Percentiles rank a stretch among this genome's conserved stretches.
Evolutionary conservation across 2,329 filamentous ascomycete species (phyloP).

Genomic region (Verticillium zaregamsianum): DNA sequence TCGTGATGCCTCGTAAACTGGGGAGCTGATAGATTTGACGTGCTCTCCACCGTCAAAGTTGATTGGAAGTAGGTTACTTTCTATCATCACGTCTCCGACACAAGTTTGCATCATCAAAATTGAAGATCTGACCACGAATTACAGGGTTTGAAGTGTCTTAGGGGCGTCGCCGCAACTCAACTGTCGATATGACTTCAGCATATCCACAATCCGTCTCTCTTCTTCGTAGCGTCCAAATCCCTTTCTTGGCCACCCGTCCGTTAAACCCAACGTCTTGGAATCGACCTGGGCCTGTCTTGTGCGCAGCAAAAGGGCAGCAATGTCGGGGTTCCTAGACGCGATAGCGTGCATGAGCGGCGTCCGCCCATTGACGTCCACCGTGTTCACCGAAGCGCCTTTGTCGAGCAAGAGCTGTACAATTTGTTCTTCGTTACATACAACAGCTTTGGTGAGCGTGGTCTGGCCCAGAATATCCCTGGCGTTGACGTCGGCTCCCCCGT

Average conservation of each 20-base stretch:
- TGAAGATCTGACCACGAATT: too few relatives aligned
- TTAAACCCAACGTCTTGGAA: neutral
- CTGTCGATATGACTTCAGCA: neutral
- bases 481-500: neutral
- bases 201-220: neutral
- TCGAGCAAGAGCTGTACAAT: too few relatives aligned
- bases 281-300: neutral
- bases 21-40: too few relatives aligned
- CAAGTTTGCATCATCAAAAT: too few relatives aligned
- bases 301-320: neutral
- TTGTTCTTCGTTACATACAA: too few relatives aligned
- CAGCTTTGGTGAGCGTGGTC: too few relatives aligned
- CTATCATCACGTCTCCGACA: too few relatives aligned
- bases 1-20: neutral
- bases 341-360: neutral
- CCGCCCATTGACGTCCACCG: neutral
- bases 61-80: too few relatives aligned
- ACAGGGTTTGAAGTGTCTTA: too few relatives aligned
- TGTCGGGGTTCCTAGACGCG: neutral
- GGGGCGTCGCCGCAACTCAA: too few relatives aligned
- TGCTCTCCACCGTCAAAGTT: too few relatives aligned
- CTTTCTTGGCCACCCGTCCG: neutral
- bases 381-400: neutral
- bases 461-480: too few relatives aligned
- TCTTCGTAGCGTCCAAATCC: neutral